Conservation (phyloP, 345 rosid species). For the Gossypium anomalum region DNA sequence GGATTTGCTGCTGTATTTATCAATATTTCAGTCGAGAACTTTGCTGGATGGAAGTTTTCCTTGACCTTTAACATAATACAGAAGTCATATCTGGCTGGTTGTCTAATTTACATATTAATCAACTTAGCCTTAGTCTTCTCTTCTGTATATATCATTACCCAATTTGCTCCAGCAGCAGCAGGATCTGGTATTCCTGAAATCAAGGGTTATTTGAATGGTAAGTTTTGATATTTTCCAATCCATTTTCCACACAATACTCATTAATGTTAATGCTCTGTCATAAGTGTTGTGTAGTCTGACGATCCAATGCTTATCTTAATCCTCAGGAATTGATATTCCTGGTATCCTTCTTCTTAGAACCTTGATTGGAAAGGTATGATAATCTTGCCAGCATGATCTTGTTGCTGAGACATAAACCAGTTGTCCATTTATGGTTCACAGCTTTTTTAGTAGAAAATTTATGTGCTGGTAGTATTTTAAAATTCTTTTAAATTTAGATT, state of each 20-base stretch:
- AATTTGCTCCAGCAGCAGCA: slow-evolving; percentile 94
- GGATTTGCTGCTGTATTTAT: slow-evolving; percentile 91
- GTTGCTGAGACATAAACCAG: not conserved
- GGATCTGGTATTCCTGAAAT: slow-evolving; percentile 98
- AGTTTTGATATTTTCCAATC: not conserved
- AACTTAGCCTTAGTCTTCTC: slow-evolving; percentile 82
- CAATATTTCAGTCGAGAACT: slow-evolving; percentile 89
- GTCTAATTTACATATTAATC: slow-evolving; percentile 65
- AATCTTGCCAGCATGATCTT: slow-evolving; percentile 9
- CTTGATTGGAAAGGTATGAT: slow-evolving; percentile 81
- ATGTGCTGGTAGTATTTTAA: too few species aligned
- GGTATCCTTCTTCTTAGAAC: slow-evolving; percentile 93
- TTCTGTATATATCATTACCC: slow-evolving; percentile 78
- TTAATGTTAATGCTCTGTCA: not conserved
- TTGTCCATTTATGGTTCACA: not conserved
- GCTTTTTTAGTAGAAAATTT: not conserved
- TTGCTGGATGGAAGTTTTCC: slow-evolving; percentile 89
- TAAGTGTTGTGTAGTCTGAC: slow-evolving; percentile 4
- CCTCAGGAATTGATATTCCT: slow-evolving; percentile 73
- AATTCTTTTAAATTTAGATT: not conserved
- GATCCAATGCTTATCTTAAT: slow-evolving; percentile 10
- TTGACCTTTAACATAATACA: slow-evolving; percentile 77
- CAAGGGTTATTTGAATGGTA: slow-evolving; percentile 96
- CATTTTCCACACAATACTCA: not conserved
- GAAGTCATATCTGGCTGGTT: slow-evolving; percentile 81